Evolutionary conservation across 2,329 filamentous ascomycete genomes (phyloP), one percentile per base, ranked within the genome.

Genomic region (Aureobasidium mangrovei): DNA sequence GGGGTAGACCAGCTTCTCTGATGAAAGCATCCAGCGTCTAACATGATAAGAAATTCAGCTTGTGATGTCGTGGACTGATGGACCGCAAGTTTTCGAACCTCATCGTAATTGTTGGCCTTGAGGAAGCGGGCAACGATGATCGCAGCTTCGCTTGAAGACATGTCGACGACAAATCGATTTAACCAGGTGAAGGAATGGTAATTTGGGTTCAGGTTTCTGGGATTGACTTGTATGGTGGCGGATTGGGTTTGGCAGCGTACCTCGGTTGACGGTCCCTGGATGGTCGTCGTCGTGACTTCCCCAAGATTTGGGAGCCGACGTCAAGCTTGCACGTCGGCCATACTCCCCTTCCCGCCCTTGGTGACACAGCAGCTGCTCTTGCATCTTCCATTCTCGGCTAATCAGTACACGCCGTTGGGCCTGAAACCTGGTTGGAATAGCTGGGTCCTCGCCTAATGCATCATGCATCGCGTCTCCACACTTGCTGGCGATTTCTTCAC

Each of bases 21-120:
- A 83, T 69, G 62, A 83, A 83, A n/a, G 74, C 75, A 28, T 74
- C 68, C 27, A 83, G 70, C 24, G 81, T 81, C 71, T 83, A 43
- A 26, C 27, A 44, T 40, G 7, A 29, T 33, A 40, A 42, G 9
- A 12, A 10, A 7, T 33, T 57, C 40, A 55, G 57, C 44, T 32
- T 33, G 28, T 4, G 32, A 33, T 10, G n/a, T 52, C 12, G 18
- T 40, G 41, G 8, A 27, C 10, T 10, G 39, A 33, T 12, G 29
- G 32, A 10, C 9, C 40, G 26, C 10, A 26, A 29, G n/a, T n/a
- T n/a, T 35, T 53, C 58, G 41, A 51, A 70, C 68, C 58, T 70
- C 62, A 46, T 56, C 60, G 57, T 70, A 70, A 51, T 65, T 63
- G 59, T 69, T 69, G 18, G 64, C 57, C 57, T 67, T 67, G 18